phyloP scores from a whole-genome alignment of 2,329 filamentous ascomycete species.

The Stenocarpella maydis region DNA sequence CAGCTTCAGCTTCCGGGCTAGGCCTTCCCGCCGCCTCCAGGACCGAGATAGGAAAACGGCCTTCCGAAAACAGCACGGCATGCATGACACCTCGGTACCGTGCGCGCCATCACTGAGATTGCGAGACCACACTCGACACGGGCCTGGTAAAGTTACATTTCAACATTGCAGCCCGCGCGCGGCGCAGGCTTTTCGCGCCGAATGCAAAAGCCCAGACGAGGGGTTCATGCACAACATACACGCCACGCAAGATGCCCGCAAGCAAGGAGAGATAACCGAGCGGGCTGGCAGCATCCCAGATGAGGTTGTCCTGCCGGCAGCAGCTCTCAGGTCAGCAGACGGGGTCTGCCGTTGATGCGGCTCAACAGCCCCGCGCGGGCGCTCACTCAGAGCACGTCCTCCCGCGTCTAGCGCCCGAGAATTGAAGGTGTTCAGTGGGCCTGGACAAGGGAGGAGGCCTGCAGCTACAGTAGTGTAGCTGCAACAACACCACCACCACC shows the following conservation, averaged over 20 bases:
- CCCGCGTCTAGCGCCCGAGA: constrained; percentile 13
- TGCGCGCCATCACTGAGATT: not conserved
- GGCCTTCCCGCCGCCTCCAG: not conserved
- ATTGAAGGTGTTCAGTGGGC: not conserved
- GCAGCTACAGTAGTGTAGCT: not conserved
- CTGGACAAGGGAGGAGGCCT: not conserved
- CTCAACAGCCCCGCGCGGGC: constrained; percentile 15
- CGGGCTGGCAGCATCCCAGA: too few relatives aligned
- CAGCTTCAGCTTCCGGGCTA: constrained; percentile 1
- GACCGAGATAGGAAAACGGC: not conserved
- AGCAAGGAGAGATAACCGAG: not conserved
- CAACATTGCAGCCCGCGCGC: not conserved
- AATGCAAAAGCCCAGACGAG: not conserved
- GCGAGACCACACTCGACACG: not conserved
- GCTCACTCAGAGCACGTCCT: constrained; percentile 7
- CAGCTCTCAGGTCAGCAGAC: not conserved
- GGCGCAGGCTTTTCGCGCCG: not conserved
- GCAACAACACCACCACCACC: not conserved
- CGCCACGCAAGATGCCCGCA: not conserved
- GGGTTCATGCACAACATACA: not conserved
- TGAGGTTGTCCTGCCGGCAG: not conserved
- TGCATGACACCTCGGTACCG: not conserved
- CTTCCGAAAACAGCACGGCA: constrained; percentile 5
- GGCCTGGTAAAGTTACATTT: not conserved
- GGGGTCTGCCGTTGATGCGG: constrained; percentile 2